Base-by-base conservation (phyloP, 176 grass and related monocot species). In the Eleusine indica region DNA sequence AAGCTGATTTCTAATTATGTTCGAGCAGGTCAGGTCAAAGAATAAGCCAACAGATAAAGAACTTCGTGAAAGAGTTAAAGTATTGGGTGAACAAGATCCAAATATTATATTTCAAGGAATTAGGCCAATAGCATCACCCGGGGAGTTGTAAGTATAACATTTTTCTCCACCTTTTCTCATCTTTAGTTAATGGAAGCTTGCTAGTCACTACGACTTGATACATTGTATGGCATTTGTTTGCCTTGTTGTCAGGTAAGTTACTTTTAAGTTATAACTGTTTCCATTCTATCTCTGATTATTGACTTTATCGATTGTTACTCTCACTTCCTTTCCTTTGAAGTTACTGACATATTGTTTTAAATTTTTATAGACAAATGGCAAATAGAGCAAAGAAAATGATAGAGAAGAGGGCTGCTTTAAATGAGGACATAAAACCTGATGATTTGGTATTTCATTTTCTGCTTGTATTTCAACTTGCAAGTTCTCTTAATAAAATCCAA, bases 81-180 rank as follows among this genome's bases (percentile, higher is more conserved):
- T 98, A 40, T 70, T 98, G 82, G 87, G 69, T 79, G 89, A 95
- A 84, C 89, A 84, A 74, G 75, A 85, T 42, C 84, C 82, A 65
- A 89, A 91, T 66, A 93, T 80, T 65, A 38, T 98, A 63, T 98
- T 98, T 87, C 90, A 88, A 69, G 91, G 96, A 73, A 95, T 93
- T 61, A 98, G 69, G 85, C 96, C 96, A 90, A 87, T 95, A 78
- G 96, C 92, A 8, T 82, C 84, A 73, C 25, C 80, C 15, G 74
- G 78, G 65, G 91, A 98, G 68, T 83, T 98, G 94, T 96, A 73
- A 91, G 94, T 76, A 56, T 10, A 51, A 16, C 40, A 14, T 75
- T 74, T 42, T 75, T 74, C 22, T 37, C 8, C 40, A 5, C 22
- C 22, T 17, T 75, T 74, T 86, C 69, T 75, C 3, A 57, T 57